Conservation (phyloP, 495 filamentous ascomycete species). For the Xeromyces bisporus region DNA sequence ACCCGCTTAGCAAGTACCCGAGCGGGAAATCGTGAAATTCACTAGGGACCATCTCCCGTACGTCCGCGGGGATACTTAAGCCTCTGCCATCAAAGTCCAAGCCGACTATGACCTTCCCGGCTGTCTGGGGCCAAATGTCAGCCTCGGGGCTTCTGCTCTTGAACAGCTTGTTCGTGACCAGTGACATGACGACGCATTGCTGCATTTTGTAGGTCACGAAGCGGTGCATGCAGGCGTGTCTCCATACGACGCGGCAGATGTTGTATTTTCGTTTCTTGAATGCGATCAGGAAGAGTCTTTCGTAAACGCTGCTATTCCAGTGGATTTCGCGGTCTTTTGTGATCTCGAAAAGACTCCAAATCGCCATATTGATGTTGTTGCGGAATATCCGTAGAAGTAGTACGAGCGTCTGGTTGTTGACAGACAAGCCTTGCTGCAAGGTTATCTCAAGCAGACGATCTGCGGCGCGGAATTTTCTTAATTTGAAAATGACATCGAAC, state of each 20-base stretch:
- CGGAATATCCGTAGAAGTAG: conserved; percentile 11
- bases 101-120: conserved; percentile 26
- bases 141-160: conserved; percentile 4
- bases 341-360: conserved; percentile 9
- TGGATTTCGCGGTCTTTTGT: conserved; percentile 5
- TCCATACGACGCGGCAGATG: conserved; percentile 30
- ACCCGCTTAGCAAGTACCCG: conserved; percentile 10
- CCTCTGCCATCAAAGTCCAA: conserved; percentile 9
- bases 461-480: conserved; percentile 10
- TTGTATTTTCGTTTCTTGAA: conserved; percentile 23
- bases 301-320: conserved; percentile 6
- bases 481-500: conserved; percentile 13
- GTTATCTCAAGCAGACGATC: conserved; percentile 16
- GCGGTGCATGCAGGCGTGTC: conserved; percentile 28
- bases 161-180: conserved; percentile 10
- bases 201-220: conserved; percentile 19
- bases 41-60: conserved; percentile 10
- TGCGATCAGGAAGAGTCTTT: conserved; percentile 24
- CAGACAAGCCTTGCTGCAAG: conserved; percentile 7
- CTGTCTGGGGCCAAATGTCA: conserved; percentile 11
- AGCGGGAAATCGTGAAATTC: conserved; percentile 17
- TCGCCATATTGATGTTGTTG: conserved; percentile 8
- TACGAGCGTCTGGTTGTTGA: conserved; percentile 9
- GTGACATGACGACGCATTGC: conserved; percentile 12
- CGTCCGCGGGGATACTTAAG: conserved; percentile 2